Conservation (phyloP, 192 early-diverging fungal species). For the Glomus cerebriforme region DNA sequence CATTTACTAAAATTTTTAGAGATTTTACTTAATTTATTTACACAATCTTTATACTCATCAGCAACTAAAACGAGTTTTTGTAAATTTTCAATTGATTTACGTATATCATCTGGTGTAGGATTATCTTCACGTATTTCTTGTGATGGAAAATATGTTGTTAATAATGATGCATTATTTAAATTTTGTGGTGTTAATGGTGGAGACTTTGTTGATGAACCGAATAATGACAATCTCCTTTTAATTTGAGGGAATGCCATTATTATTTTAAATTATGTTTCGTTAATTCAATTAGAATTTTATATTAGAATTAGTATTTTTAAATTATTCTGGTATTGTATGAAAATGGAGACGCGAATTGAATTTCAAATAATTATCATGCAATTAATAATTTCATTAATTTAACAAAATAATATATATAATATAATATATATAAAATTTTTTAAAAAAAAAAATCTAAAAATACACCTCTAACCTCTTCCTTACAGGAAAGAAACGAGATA, state of each 20-base stretch:
- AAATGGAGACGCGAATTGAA: too few species aligned
- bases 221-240: slow-evolving; percentile 19
- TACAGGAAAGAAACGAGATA: too few species aligned
- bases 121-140: neutral
- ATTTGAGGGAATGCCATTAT: neutral
- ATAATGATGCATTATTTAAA: neutral
- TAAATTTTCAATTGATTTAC: slow-evolving; percentile 40
- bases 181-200: neutral
- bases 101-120: slow-evolving; percentile 27
- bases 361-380: too few species aligned
- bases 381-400: too few species aligned
- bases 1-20: slow-evolving; percentile 41
- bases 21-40: slow-evolving; percentile 41
- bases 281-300: too few species aligned
- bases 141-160: neutral
- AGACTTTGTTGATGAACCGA: neutral
- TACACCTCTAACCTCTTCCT: too few species aligned
- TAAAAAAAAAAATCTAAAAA: too few species aligned
- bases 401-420: too few species aligned
- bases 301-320: too few species aligned
- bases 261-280: neutral
- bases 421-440: too few species aligned
- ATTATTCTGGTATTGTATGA: too few species aligned
- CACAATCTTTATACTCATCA: slow-evolving; percentile 38
- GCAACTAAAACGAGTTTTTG: slow-evolving; percentile 40